Evolutionary conservation across 305 asterid genomes (phyloP).

Genomic region (Fraxinus ornus): DNA sequence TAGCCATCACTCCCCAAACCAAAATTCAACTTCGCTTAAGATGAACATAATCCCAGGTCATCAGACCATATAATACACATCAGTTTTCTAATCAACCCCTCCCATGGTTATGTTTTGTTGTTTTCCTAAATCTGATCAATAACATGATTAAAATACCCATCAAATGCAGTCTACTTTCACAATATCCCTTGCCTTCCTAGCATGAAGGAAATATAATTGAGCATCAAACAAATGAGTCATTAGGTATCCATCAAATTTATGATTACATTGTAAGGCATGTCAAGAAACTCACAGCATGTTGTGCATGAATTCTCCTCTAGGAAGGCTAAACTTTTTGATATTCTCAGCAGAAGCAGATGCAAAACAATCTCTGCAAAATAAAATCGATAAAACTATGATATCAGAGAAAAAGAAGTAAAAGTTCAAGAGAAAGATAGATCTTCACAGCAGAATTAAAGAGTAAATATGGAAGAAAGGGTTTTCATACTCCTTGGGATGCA

Average conservation of each 20-base stretch:
- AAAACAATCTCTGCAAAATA: constrained; percentile 67
- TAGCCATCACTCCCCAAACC: neutral
- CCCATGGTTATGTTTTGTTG: neutral
- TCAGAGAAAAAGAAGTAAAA: constrained; percentile 6
- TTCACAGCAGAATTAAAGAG: neutral
- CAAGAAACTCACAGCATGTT: constrained; percentile 87
- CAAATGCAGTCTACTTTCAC: neutral
- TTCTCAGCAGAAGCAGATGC: constrained; percentile 99
- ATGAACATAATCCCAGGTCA: neutral
- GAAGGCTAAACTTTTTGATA: constrained; percentile 84
- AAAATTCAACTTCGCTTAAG: neutral
- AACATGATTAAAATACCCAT: neutral
- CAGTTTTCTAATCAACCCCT: neutral
- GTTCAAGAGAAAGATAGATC: neutral
- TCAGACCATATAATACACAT: neutral
- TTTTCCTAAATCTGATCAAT: neutral
- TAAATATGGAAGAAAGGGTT: constrained; percentile 1
- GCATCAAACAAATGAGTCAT: neutral
- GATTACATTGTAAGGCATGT: neutral
- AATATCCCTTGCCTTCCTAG: neutral
- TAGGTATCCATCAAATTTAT: neutral
- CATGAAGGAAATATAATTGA: neutral
- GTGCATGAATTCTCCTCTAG: constrained; percentile 94
- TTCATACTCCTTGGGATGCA: constrained; percentile 80
- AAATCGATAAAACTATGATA: neutral